Evolutionary conservation across 2,329 filamentous ascomycete genomes (phyloP).

Genomic region (Fusarium circinatum): DNA sequence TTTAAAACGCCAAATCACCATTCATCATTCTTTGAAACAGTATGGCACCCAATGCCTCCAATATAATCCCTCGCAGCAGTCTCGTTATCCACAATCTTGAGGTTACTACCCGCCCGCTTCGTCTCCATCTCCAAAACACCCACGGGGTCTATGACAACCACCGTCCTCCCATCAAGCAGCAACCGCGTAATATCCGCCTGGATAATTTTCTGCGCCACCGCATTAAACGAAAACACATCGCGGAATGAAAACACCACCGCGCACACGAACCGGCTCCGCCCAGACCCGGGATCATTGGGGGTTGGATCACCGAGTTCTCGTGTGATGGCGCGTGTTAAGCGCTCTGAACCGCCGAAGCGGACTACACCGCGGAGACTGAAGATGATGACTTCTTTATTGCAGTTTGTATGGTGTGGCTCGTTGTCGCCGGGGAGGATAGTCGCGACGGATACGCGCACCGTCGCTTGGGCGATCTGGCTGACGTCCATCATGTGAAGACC

Average conservation of each 20-base stretch:
- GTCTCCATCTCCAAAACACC: conserved; percentile 39
- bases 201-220: conserved; percentile 44
- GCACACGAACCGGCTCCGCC: conserved; percentile 39
- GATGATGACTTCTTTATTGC: conserved; percentile 45
- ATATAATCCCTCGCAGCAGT: conserved; percentile 44
- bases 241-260: conserved; percentile 48
- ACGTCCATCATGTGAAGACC: conserved; percentile 51
- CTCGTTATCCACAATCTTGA: conserved; percentile 40
- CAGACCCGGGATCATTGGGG: conserved; percentile 42
- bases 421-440: conserved; percentile 44
- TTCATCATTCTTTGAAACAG: conserved; percentile 39
- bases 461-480: conserved; percentile 46
- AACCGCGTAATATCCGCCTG: conserved; percentile 45
- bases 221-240: conserved; percentile 47
- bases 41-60: conserved; percentile 45
- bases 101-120: conserved; percentile 5
- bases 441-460: conserved; percentile 44
- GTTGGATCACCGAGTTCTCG: conserved; percentile 41
- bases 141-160: conserved; percentile 47
- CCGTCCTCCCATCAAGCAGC: conserved; percentile 37
- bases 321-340: conserved; percentile 46
- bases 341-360: conserved; percentile 49
- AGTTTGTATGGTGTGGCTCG: conserved; percentile 42
- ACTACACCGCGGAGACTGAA: conserved; percentile 49
- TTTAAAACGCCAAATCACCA: conserved; percentile 7